phyloP scores from a whole-genome alignment of 768 basidiomycete species.

The Termitomyces sp. region DNA sequence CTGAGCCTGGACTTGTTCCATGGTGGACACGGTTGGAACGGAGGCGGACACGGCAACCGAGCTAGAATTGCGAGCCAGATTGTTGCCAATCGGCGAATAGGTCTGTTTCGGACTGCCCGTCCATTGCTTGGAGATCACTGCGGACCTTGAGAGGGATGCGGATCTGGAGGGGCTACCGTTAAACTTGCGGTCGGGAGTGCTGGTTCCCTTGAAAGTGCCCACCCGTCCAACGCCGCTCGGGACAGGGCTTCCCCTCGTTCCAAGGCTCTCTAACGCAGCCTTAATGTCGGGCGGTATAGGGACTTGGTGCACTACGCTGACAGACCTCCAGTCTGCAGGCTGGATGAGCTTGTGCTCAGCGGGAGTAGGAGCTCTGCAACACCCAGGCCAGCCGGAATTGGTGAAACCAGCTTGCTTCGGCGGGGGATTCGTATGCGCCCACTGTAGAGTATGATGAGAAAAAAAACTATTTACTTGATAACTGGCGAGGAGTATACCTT shows the following conservation, averaged over 20 bases:
- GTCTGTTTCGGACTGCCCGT: conserved; percentile 50
- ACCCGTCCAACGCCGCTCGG: conserved; percentile 24
- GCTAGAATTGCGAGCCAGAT: conserved; percentile 35
- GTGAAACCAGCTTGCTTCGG: conserved; percentile 50
- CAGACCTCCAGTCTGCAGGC: conserved; percentile 75
- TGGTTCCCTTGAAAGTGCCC: conserved; percentile 23
- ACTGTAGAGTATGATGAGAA: conserved; percentile 39
- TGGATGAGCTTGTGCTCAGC: conserved; percentile 60
- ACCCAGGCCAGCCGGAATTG: conserved; percentile 85
- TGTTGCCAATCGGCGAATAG: conserved; percentile 31
- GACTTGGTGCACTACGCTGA: conserved; percentile 69
- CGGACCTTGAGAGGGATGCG: conserved; percentile 23
- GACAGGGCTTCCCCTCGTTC: conserved; percentile 31
- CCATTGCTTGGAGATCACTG: conserved; percentile 39
- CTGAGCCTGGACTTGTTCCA: conserved; percentile 37
- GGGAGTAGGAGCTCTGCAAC: conserved; percentile 69
- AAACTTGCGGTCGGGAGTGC: conserved; percentile 40
- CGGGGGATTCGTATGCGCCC: conserved; percentile 59
- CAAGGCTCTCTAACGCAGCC: conserved; percentile 53
- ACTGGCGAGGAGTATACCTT: conserved; percentile 48
- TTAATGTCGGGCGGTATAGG: conserved; percentile 72
- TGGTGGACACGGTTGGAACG: conserved; percentile 38
- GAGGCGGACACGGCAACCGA: conserved; percentile 37
- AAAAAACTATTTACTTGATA: conserved; percentile 12
- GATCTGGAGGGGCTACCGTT: conserved; percentile 37